Evolutionary conservation across 2,329 filamentous ascomycete genomes (phyloP), one percentile per base, ranked within the genome.

Genomic region (Colletotrichum chrysophilum): DNA sequence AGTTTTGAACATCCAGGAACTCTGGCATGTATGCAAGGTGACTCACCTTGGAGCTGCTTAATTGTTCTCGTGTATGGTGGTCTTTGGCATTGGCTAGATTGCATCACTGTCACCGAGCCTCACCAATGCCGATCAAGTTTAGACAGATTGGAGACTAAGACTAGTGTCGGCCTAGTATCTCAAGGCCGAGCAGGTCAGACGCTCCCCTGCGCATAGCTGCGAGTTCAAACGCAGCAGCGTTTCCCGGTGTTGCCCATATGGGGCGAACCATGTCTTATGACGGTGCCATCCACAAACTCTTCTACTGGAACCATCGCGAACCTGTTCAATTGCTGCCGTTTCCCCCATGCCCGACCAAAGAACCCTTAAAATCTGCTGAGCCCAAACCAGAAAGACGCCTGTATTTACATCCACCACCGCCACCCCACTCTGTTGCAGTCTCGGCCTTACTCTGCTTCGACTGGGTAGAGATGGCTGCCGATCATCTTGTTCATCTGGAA

Each of bases 401-500:
- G 55, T 69, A 28, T 28, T 48, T 65, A 60, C 30, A 58, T 65
- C 56, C 43, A n/a, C 28, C 70, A 21, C 58, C 36, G 24, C 58
- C 55, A 6, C 43, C 55, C 21, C 69, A 36, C 38, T 14, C 9
- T n/a, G 24, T 52, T 60, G 32, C 61, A 24, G 30, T 14, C 52
- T 62, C 65, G 21, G 12, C 58, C 34, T 52, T 56, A 68, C 75
- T 83, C 82, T 73, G 85, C 92, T 69, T 96, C 95, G 64, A 95
- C 90, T 4, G 94, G 94, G 82, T 98, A 98, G 52, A 98, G 89
- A 81, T 98, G 96, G 83, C 94, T 93, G 77, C 95, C 95, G 13
- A 98, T 92, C 18, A 98, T 91, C 88, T 98, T 98, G 88, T 98
- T 98, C 96, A 99, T 98, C 79, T 95, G 96, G 85, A 99, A 99